Conservation (phyloP, 345 rosid species). For the Mercurialis annua region DNA sequence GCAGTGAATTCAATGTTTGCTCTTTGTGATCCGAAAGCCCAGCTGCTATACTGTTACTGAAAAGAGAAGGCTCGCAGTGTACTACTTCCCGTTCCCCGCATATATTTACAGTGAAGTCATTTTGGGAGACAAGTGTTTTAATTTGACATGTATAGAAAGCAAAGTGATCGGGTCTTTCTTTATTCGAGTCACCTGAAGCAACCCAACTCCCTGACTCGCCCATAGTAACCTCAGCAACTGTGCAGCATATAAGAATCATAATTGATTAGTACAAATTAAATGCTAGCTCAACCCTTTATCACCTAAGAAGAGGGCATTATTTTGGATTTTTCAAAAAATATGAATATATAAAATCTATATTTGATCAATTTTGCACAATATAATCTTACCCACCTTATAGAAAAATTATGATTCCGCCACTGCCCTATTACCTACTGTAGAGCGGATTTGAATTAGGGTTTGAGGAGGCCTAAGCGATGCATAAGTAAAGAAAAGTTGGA, state of each 20-base stretch:
- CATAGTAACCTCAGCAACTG: slow-evolving; percentile 22
- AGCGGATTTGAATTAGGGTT: too few relatives aligned
- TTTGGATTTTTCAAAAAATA: too few relatives aligned
- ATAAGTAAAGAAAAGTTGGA: too few relatives aligned
- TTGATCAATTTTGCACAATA: too few relatives aligned
- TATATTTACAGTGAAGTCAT: slow-evolving; percentile 20
- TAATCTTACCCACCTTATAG: too few relatives aligned
- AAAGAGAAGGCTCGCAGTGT: slow-evolving; percentile 17
- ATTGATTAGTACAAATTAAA: slow-evolving; percentile 3
- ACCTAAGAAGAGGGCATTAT: too few relatives aligned
- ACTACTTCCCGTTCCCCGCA: slow-evolving; percentile 5
- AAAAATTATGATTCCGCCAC: too few relatives aligned
- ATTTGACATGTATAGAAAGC: slow-evolving; percentile 38
- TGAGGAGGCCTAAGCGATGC: too few relatives aligned
- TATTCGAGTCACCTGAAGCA: slow-evolving; percentile 20
- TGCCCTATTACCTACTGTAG: too few relatives aligned
- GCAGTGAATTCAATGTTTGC: slow-evolving; percentile 44
- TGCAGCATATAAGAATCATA: slow-evolving; percentile 19
- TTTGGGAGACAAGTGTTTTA: slow-evolving; percentile 36
- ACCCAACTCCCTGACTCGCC: slow-evolving; percentile 18
- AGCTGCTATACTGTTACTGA: slow-evolving; percentile 32
- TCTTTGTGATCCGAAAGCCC: slow-evolving; percentile 39
- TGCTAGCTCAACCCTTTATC: background rate
- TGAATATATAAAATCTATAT: too few relatives aligned
- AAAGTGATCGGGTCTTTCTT: slow-evolving; percentile 45